phyloP scores from a whole-genome alignment of 352 stramenopile genomes.

The Phytophthora parvispora region DNA sequence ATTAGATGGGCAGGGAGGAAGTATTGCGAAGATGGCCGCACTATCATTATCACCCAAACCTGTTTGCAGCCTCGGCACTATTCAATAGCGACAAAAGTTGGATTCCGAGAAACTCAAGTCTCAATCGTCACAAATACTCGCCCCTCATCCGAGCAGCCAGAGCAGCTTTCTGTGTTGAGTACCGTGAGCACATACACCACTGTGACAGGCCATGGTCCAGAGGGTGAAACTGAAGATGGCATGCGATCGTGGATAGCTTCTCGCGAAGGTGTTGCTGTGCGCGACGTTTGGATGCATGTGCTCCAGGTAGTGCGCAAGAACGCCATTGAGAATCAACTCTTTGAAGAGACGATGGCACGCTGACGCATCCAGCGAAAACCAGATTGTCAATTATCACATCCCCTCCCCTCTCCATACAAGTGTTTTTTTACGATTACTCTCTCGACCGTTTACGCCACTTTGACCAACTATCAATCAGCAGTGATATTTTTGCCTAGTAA shows the following conservation, averaged over 20 bases:
- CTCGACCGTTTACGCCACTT: not conserved
- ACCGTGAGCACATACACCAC: conserved; percentile 4
- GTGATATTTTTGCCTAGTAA: too few species aligned
- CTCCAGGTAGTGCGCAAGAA: conserved; percentile 22
- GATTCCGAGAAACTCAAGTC: conserved; percentile 31
- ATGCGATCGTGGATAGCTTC: conserved; percentile 22
- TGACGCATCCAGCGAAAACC: not conserved
- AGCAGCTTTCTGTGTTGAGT: not conserved
- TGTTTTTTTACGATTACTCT: not conserved
- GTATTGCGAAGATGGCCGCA: conserved; percentile 11
- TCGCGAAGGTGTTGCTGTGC: not conserved
- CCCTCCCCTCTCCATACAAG: too few species aligned
- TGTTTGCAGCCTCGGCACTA: conserved; percentile 18
- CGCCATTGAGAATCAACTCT: conserved; percentile 21
- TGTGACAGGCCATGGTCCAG: conserved; percentile 13
- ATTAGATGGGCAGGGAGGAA: conserved; percentile 23
- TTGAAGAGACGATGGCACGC: conserved; percentile 15
- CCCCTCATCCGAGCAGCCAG: not conserved
- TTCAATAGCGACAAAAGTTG: not conserved
- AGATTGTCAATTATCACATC: too few species aligned
- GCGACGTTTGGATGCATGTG: conserved; percentile 11
- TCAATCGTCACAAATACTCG: conserved; percentile 1
- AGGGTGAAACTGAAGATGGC: conserved; percentile 4
- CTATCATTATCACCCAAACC: conserved; percentile 15
- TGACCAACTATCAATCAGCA: too few species aligned